Conservation (phyloP, 352 stramenopile species). For the Thalassiosira mediterranea region DNA sequence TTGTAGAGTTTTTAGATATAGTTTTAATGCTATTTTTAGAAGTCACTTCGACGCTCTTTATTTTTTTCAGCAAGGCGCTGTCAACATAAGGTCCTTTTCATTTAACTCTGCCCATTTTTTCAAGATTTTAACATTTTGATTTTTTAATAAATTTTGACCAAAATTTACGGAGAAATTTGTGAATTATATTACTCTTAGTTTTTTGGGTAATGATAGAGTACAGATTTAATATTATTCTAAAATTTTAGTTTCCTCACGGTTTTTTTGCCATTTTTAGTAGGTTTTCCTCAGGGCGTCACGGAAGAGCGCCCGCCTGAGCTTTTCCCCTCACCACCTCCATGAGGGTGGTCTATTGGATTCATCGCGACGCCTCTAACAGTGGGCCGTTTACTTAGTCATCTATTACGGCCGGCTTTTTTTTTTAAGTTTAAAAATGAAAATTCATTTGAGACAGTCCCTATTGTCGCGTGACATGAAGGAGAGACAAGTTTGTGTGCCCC, state of each 20-base stretch:
- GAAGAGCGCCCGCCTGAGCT: slow-evolving; percentile 39
- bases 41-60: slow-evolving; percentile 23
- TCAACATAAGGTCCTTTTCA: slow-evolving; percentile 58
- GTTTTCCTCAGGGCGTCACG: slow-evolving; percentile 57
- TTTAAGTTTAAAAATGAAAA: slow-evolving; percentile 49
- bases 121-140: slow-evolving; percentile 38
- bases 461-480: slow-evolving; percentile 50
- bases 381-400: slow-evolving; percentile 59
- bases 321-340: slow-evolving; percentile 72
- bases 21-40: slow-evolving; percentile 44
- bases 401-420: slow-evolving; percentile 59
- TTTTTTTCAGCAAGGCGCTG: slow-evolving; percentile 54
- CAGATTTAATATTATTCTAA: no score
- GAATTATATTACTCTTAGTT: no score
- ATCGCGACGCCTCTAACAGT: slow-evolving; percentile 68
- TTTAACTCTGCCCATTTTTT: slow-evolving; percentile 50
- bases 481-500: slow-evolving; percentile 44
- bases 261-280: slow-evolving; percentile 49
- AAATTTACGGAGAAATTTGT: no score
- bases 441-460: slow-evolving; percentile 59
- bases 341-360: slow-evolving; percentile 75
- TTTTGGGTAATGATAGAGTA: no score
- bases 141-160: no score
- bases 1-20: slow-evolving; percentile 52
- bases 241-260: slow-evolving; percentile 46